Evolutionary conservation across 371 early-diverging fungal species (phyloP).

Genomic region (Mortierella sp.): DNA sequence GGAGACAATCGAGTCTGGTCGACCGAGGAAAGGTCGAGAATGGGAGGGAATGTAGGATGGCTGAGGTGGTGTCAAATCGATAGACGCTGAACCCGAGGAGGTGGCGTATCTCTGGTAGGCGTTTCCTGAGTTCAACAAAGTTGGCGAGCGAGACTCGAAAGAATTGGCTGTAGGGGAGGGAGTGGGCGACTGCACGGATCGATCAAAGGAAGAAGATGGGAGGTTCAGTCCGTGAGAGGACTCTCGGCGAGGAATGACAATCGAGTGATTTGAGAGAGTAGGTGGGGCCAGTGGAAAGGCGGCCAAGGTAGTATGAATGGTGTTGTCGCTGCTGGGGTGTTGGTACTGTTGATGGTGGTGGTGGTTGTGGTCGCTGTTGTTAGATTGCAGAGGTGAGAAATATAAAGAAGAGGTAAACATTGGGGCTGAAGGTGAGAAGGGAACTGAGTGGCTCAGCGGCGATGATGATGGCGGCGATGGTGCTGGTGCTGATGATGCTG

Average conservation of each 20-base stretch:
- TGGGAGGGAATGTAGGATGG: background rate
- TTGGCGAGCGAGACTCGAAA: background rate
- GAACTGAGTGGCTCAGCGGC: background rate
- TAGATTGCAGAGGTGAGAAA: background rate
- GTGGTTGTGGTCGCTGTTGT: background rate
- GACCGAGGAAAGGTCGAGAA: background rate
- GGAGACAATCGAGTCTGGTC: slow-evolving; percentile 19
- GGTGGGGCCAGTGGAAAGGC: slow-evolving; percentile 1
- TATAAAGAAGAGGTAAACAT: background rate
- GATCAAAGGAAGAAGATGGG: background rate
- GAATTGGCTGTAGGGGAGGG: background rate
- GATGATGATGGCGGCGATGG: background rate
- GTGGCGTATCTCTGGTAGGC: background rate
- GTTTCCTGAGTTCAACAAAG: background rate
- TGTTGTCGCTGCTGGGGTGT: too few relatives aligned
- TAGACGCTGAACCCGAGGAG: background rate
- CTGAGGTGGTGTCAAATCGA: background rate
- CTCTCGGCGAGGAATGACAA: slow-evolving; percentile 16
- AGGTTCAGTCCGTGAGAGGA: background rate
- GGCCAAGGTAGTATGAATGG: background rate
- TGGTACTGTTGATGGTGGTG: slow-evolving; percentile 3
- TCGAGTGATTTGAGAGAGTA: background rate
- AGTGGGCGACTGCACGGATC: background rate
- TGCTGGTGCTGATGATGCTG: background rate
- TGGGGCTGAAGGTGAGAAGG: background rate